Evolutionary conservation across 1,139 yeast genomes (phyloP), one percentile per base, ranked within the genome.

Genomic region (Scheffersomyces illinoinensis): DNA sequence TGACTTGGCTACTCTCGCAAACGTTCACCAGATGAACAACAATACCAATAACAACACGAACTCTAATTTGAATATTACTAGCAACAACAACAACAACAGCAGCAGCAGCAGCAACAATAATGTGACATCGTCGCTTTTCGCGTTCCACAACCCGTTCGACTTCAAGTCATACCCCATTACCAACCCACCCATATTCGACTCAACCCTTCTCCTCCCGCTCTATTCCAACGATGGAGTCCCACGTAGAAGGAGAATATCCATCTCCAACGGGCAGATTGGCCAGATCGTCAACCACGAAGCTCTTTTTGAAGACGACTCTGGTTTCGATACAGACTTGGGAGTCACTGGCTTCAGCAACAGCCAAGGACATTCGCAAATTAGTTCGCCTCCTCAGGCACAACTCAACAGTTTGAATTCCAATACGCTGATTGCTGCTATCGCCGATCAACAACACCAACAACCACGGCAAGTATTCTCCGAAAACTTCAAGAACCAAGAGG

Each of bases 181-280:
- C 0, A 86, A 85, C 65, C 91, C 91, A 0, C 90, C 90, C 5
- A 77, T 87, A 50, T 84, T 85, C 66, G 90, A 87, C 67, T 80
- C 84, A 53, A 78, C 86, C 4, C 74, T 84, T 75, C 76, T 77
- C 65, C 71, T 81, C 33, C 72, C 82, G 56, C 79, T 71, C 66
- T 69, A 68, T 59, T 69, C 69, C 57, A 76, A 64, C 58, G 82
- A 81, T 50, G 84, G 85, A 0, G 72, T 72, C 14, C 81, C 78
- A 7, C 76, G 89, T 59, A 79, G 93, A 68, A 77, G 93, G 66
- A 73, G 85, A 63, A 85, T 89, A 5, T 89, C 93, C 52, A 89
- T 89, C 55, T 88, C 93, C 17, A 89, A 89, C 72, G 95, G 95
- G 65, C 95, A 89, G 69, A 89, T 89, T 64, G 90, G 91, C 53